Percentiles rank a stretch among this genome's conserved stretches.
Evolutionary conservation across 176 grass and related monocot species (phyloP).

Genomic region (Saccharum spontaneum): DNA sequence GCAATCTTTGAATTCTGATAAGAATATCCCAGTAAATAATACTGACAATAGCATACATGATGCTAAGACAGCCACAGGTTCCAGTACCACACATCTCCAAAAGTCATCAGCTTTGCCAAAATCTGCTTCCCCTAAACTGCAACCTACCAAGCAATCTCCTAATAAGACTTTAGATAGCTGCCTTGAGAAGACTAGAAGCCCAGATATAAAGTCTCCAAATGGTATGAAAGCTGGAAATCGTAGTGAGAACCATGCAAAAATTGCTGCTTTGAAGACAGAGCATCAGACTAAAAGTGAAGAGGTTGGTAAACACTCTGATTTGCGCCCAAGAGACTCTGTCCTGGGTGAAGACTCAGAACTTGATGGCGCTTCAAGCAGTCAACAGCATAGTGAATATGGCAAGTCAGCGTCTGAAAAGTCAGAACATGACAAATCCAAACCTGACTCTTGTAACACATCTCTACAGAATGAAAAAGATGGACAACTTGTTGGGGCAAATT

Average conservation of each 20-base stretch:
- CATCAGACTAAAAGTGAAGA: constrained; percentile 41
- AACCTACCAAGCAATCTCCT: constrained; percentile 2
- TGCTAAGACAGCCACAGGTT: constrained; percentile 13
- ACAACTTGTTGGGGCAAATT: constrained; percentile 33
- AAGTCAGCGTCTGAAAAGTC: constrained; percentile 31
- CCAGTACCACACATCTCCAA: constrained; percentile 20
- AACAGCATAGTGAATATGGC: constrained; percentile 17
- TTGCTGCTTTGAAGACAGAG: constrained; percentile 31
- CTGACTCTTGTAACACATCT: constrained; percentile 27
- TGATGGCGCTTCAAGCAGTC: constrained; percentile 43
- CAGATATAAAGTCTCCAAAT: constrained; percentile 34
- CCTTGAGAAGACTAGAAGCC: constrained; percentile 33
- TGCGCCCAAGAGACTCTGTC: constrained; percentile 28
- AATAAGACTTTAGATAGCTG: neutral
- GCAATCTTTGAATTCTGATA: constrained; percentile 23
- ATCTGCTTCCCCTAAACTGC: constrained; percentile 32
- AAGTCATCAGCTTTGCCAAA: constrained; percentile 21
- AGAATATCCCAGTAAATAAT: neutral
- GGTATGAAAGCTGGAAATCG: constrained; percentile 34
- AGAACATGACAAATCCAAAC: constrained; percentile 45
- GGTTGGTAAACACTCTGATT: constrained; percentile 23
- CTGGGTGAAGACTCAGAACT: constrained; percentile 25
- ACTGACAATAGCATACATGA: neutral
- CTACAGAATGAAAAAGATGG: constrained; percentile 44
- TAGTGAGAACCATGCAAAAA: constrained; percentile 21